Evolutionary conservation across 2,329 filamentous ascomycete species (phyloP).

Genomic region (Penicillium sp.): DNA sequence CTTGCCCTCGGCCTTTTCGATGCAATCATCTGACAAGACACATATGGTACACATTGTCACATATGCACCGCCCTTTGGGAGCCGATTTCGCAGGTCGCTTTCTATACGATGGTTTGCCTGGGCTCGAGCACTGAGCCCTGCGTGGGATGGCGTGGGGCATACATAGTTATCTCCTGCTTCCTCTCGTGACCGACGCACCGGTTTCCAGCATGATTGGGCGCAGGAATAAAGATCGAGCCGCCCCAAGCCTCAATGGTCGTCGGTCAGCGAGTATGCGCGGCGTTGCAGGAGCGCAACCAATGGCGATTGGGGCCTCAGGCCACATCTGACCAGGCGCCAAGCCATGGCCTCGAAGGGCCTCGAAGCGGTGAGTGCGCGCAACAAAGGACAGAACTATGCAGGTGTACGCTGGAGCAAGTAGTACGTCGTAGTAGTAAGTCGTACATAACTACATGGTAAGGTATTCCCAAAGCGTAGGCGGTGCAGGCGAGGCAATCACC

Average conservation of each 20-base stretch:
- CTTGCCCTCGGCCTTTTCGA: background rate
- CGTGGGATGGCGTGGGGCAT: background rate
- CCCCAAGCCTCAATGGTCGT: background rate
- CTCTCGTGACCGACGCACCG: background rate
- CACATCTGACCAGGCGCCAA: background rate
- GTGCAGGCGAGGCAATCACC: constrained; percentile 12
- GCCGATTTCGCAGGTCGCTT: background rate
- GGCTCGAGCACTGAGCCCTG: background rate
- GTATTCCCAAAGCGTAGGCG: constrained; percentile 14
- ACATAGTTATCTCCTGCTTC: background rate
- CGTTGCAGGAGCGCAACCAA: background rate
- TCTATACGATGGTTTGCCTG: background rate
- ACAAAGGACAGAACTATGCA: too few relatives aligned
- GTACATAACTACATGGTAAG: too few relatives aligned
- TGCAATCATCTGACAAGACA: background rate
- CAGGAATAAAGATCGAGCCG: background rate
- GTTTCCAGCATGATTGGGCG: background rate
- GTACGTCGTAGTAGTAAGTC: too few relatives aligned
- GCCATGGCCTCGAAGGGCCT: background rate
- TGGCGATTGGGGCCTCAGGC: background rate
- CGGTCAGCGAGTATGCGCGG: background rate
- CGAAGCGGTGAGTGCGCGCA: background rate
- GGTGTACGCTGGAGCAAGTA: too few relatives aligned
- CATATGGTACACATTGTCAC: background rate
- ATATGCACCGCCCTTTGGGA: background rate